Evolutionary conservation across 441 rosid species (phyloP).

Genomic region (Pelargonium cotyledonis): DNA sequence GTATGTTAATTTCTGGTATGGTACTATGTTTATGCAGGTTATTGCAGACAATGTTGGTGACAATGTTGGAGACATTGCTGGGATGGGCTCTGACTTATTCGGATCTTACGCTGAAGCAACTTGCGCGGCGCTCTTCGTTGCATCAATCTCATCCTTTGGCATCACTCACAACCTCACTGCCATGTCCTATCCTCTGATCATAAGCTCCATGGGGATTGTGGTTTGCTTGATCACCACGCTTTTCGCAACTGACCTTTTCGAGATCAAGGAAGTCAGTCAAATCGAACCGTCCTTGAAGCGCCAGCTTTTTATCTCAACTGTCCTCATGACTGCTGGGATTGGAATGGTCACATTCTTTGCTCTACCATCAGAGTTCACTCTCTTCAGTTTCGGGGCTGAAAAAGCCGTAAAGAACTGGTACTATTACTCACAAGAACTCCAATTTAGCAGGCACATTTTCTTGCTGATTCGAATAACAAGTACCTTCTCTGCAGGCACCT

Average conservation of each 20-base stretch:
- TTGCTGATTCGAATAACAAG: constrained; percentile 1
- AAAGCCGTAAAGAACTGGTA: constrained; percentile 57
- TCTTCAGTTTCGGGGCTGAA: constrained; percentile 42
- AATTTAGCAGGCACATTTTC: not conserved
- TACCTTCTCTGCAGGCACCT: constrained; percentile 28
- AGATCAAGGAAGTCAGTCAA: constrained; percentile 43
- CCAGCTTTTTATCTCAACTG: constrained; percentile 56
- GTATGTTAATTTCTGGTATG: too few species aligned
- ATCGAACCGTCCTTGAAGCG: constrained; percentile 55
- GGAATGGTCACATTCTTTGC: constrained; percentile 43
- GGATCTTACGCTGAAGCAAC: constrained; percentile 61
- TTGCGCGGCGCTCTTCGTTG: constrained; percentile 61
- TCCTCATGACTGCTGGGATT: constrained; percentile 57
- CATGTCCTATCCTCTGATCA: constrained; percentile 53
- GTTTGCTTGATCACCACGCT: constrained; percentile 57
- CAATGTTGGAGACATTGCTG: constrained; percentile 62
- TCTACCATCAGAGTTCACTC: constrained; percentile 51
- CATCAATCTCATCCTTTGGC: constrained; percentile 57
- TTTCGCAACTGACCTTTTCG: constrained; percentile 50
- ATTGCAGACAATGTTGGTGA: constrained; percentile 67
- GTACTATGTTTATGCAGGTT: constrained; percentile 26
- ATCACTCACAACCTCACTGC: constrained; percentile 40
- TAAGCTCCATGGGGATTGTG: constrained; percentile 53
- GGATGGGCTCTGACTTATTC: constrained; percentile 59
- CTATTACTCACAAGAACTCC: not conserved